Evolutionary conservation across 2,329 filamentous ascomycete species (phyloP), one percentile per base, ranked within the genome.

Genomic region (Pezicula radicicola): DNA sequence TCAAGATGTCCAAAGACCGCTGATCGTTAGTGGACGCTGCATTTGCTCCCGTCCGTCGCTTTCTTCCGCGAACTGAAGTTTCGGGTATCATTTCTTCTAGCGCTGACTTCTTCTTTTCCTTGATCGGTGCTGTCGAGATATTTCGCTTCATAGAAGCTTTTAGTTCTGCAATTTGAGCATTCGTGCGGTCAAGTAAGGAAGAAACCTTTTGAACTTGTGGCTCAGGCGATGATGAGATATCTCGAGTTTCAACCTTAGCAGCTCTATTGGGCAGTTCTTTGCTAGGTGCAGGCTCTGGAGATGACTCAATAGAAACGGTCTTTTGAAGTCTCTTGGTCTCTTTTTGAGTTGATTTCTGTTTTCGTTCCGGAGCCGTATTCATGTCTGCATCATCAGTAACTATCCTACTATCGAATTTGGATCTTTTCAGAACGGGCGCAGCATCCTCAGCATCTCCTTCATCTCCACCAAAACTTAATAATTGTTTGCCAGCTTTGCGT

Each of bases 141-240:
- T 78, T 87, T 33, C 89, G 80, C 65, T 85, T 87, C 86, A 94
- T 90, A 1, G 88, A 91, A 8, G 87, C 87, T 68, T 92, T 93
- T 4, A 94, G 73, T 1, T 86, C 86, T 4, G 87, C 88, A 49
- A 93, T 91, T 63, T 94, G 87, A 36, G 89, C 88, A 59, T 92
- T 92, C 3, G 88, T 89, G 58, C 76, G 76, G 56, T 91, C 85
- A 9, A 92, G 71, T 21, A 72, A 66, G n/a, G 70, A 66, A 3
- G 62, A 67, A 55, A 67, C 65, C 44, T 68, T 69, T 41, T 67
- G 52, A 60, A 71, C 57, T 61, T 69, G 36, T 62, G 62, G 55
- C 49, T 68, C 67, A 46, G 66, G 64, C 2, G 74, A 74, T 3
- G 73, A 68, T 4, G 66, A 66, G 6, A 60, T 54, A 27, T 66